Conservation (phyloP, 2,329 filamentous ascomycete genomes). For the Cercospora sp. region DNA sequence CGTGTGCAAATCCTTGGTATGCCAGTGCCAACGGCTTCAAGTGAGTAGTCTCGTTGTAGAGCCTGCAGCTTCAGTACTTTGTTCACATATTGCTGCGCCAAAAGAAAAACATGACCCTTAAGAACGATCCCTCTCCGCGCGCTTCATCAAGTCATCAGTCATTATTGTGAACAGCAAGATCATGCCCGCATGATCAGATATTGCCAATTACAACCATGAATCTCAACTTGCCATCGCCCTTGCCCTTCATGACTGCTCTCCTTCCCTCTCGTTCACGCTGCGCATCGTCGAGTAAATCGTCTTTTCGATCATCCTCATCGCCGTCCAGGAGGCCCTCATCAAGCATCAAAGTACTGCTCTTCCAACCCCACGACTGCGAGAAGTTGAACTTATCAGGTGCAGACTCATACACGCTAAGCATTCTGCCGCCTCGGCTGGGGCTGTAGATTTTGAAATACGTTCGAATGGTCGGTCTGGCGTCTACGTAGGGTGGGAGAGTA, state of each 20-base stretch:
- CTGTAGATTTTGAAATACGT: conserved; percentile 64
- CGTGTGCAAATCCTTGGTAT: neutral
- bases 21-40: too few relatives aligned
- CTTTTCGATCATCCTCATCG: conserved; percentile 40
- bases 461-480: conserved; percentile 57
- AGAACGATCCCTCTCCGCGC: neutral
- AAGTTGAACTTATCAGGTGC: conserved; percentile 62
- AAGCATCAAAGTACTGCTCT: conserved; percentile 59
- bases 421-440: conserved; percentile 58
- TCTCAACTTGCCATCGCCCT: conserved; percentile 53
- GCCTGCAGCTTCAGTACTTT: neutral
- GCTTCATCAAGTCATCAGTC: neutral
- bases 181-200: conserved; percentile 32
- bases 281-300: conserved; percentile 31
- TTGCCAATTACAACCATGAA: conserved; percentile 63
- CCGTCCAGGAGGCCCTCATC: conserved; percentile 48
- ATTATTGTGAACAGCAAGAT: neutral
- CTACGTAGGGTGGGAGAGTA: conserved; percentile 56
- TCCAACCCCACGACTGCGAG: conserved; percentile 62
- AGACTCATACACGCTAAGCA: conserved; percentile 60
- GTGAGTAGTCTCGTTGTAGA: neutral
- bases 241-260: conserved; percentile 37
- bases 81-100: neutral
- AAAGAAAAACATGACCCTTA: neutral
- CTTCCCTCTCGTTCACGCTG: conserved; percentile 20